phyloP scores from a whole-genome alignment of 441 rosid genomes.

The Gossypium lobatum region DNA sequence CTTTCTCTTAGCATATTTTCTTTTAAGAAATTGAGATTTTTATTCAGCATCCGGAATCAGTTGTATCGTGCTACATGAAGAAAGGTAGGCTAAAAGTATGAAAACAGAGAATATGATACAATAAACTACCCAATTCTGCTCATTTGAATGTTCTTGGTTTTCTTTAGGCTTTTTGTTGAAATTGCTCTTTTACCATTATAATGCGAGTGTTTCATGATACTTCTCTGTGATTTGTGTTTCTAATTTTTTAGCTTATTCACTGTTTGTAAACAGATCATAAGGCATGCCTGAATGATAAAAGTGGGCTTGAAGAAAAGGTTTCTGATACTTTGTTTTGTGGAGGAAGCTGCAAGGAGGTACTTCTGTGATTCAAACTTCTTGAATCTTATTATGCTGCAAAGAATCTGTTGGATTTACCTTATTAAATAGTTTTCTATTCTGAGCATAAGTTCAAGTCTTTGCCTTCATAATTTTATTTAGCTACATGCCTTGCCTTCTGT shows the following conservation, averaged over 20 bases:
- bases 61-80: neutral
- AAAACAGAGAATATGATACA: neutral
- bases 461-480: neutral
- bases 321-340: constrained; percentile 64
- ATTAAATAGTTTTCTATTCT: neutral
- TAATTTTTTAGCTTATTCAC: constrained; percentile 18
- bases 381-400: constrained; percentile 3
- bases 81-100: neutral
- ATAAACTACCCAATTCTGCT: neutral
- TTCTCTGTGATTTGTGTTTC: constrained; percentile 15
- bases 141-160: neutral
- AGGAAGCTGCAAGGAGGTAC: constrained; percentile 67
- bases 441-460: neutral
- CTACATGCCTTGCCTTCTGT: constrained; percentile 6
- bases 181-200: neutral
- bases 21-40: neutral
- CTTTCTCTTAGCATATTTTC: neutral
- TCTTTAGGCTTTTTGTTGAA: neutral
- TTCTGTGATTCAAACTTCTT: constrained; percentile 10
- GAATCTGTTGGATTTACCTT: constrained; percentile 1
- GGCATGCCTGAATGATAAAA: constrained; percentile 41
- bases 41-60: neutral
- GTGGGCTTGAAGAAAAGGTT: constrained; percentile 28
- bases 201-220: constrained; percentile 3
- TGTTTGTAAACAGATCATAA: constrained; percentile 57